A percentile compares a stretch with the other conserved stretches of the same genome.
These are phyloP conservation scores for Graphilbum fragrans DNA, from an alignment of 2,329 filamentous ascomycete genomes.

Conservation along the genomic window DNA sequence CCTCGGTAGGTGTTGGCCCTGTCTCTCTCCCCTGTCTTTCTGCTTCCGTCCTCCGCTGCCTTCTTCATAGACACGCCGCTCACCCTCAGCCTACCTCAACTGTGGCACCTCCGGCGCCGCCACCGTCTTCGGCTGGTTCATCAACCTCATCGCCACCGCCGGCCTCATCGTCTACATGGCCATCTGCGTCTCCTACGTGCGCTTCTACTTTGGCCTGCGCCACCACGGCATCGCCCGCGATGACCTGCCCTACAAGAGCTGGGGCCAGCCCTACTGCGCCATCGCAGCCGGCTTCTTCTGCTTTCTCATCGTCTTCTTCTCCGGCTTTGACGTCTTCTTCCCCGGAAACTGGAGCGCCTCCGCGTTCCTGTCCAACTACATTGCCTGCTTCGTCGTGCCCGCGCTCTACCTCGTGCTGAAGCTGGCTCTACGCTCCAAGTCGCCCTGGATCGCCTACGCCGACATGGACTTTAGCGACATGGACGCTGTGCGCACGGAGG, in stretches of 20 bases:
- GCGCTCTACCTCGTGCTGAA: constrained; percentile 1
- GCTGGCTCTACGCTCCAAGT: constrained; percentile 37
- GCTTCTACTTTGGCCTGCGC: constrained; percentile 53
- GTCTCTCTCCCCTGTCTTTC: neutral
- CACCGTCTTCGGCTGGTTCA: constrained; percentile 10
- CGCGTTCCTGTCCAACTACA: constrained; percentile 19
- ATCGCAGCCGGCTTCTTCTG: constrained; percentile 50
- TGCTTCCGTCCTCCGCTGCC: neutral
- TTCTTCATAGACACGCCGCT: neutral
- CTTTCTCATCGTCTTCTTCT: constrained; percentile 54
- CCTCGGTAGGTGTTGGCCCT: neutral
- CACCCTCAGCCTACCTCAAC: constrained; percentile 39
- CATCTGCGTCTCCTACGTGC: constrained; percentile 55
- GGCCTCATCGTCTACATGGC: constrained; percentile 57
- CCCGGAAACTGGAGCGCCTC: constrained; percentile 26
- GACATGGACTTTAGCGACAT: constrained; percentile 4
- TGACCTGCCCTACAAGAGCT: constrained; percentile 50
- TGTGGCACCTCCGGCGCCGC: constrained; percentile 18
- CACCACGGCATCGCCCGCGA: constrained; percentile 52
- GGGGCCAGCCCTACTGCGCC: constrained; percentile 55
- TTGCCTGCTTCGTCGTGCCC: constrained; percentile 18
- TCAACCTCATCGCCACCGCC: constrained; percentile 42
- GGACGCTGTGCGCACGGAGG: neutral
- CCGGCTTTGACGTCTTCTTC: constrained; percentile 61
- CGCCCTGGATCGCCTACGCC: constrained; percentile 35